These are phyloP conservation scores for Pittosporum tobira DNA, from an alignment of 129 eudicot species.

Conservation along the genomic window DNA sequence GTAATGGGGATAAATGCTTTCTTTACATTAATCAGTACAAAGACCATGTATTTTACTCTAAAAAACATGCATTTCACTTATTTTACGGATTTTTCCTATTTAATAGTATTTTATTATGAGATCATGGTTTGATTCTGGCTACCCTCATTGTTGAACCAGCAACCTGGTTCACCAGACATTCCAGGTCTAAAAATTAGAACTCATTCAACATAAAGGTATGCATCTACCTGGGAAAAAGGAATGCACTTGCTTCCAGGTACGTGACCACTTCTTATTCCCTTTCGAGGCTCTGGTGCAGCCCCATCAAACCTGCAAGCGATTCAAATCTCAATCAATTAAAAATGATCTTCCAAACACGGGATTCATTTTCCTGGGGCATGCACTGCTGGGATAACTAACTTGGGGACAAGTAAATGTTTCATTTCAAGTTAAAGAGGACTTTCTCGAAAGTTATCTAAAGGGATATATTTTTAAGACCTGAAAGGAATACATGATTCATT, in stretches of 20 bases:
- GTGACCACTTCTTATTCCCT: slow-evolving; percentile 55
- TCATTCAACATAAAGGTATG: neutral
- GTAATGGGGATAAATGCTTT: too few relatives aligned
- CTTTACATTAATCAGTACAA: too few relatives aligned
- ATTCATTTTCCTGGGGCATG: neutral
- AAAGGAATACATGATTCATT: neutral
- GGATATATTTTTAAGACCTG: neutral
- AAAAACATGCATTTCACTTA: too few relatives aligned
- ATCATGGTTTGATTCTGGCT: neutral
- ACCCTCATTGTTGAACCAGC: neutral
- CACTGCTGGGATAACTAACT: neutral
- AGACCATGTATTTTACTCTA: too few relatives aligned
- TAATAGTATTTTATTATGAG: too few relatives aligned
- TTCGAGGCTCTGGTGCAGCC: slow-evolving; percentile 48
- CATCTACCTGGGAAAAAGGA: slow-evolving; percentile 40
- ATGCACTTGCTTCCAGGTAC: slow-evolving; percentile 57
- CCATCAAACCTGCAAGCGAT: slow-evolving; percentile 42
- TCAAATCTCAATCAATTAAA: neutral
- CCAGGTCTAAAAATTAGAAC: too few relatives aligned
- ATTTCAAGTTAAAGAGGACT: neutral
- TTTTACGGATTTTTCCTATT: neutral
- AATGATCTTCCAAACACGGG: neutral
- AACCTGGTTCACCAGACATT: neutral
- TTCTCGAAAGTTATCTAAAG: too few relatives aligned
- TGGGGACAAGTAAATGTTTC: neutral